Conservation (phyloP, 2,329 filamentous ascomycete species). For the Falciphora oryzae region DNA sequence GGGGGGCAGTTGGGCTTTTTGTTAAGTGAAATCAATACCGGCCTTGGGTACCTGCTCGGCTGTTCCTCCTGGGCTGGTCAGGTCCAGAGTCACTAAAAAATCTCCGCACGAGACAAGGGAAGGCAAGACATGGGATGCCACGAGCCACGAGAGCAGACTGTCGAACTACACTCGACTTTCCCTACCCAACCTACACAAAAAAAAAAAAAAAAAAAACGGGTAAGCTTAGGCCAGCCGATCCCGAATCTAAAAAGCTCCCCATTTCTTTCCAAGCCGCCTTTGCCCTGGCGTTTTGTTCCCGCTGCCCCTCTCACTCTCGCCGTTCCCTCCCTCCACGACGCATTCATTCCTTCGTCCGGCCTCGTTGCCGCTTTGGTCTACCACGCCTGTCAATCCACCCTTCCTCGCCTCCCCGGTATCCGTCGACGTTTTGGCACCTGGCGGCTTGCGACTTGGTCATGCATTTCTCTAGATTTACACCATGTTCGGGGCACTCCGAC, state of each 20-base stretch:
- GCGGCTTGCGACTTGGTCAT: background rate
- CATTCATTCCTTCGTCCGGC: background rate
- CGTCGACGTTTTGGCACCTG: background rate
- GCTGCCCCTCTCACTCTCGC: background rate
- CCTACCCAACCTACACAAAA: background rate
- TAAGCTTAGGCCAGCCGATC: background rate
- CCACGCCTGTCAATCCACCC: background rate
- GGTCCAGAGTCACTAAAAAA: conserved; percentile 17
- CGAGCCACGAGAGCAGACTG: background rate
- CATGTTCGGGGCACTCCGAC: background rate
- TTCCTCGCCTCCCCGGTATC: background rate
- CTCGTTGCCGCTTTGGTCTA: background rate
- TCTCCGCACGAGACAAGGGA: conserved; percentile 6
- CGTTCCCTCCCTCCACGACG: background rate
- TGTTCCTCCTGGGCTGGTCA: conserved; percentile 12
- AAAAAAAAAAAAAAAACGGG: no score
- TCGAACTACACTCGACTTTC: background rate
- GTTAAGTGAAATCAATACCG: conserved; percentile 17
- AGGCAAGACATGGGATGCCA: conserved; percentile 2
- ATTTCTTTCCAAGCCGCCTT: background rate
- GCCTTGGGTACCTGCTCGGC: conserved; percentile 19
- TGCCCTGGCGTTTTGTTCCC: background rate
- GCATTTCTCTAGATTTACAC: background rate
- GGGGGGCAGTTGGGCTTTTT: conserved; percentile 27
- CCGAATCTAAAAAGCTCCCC: background rate